Percentiles rank a stretch among this genome's conserved stretches.
Evolutionary conservation across 2,329 filamentous ascomycete genomes (phyloP).

Genomic region (Colletotrichum limetticola): DNA sequence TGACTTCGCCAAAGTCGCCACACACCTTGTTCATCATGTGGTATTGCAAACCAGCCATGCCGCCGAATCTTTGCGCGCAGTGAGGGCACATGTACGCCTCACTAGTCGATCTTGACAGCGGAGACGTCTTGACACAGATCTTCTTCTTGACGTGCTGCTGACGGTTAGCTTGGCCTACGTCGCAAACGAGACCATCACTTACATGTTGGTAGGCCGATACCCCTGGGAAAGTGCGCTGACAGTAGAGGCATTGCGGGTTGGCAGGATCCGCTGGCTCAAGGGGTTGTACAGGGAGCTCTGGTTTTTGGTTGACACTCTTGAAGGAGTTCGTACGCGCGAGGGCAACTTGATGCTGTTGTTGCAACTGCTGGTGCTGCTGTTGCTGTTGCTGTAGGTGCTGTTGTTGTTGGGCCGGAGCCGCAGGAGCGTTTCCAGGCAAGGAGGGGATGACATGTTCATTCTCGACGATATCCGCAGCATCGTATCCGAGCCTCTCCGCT

Average conservation of each 20-base stretch:
- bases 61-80: slow-evolving; percentile 59
- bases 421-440: not conserved
- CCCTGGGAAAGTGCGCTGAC: slow-evolving; percentile 34
- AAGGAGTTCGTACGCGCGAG: not conserved
- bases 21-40: slow-evolving; percentile 59
- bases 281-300: not conserved
- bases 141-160: slow-evolving; percentile 48
- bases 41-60: slow-evolving; percentile 53
- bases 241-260: slow-evolving; percentile 28
- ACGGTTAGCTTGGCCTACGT: not conserved
- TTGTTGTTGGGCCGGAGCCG: slow-evolving; percentile 7
- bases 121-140: slow-evolving; percentile 43
- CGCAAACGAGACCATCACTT: not conserved
- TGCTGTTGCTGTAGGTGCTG: not conserved
- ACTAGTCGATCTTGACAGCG: slow-evolving; percentile 35
- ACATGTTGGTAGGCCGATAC: slow-evolving; percentile 25
- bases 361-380: not conserved
- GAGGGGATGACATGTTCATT: slow-evolving; percentile 54
- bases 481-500: slow-evolving; percentile 68
- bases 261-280: slow-evolving; percentile 21
- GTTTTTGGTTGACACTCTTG: not conserved
- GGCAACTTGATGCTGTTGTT: not conserved
- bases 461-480: slow-evolving; percentile 60
- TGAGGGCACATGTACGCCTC: slow-evolving; percentile 48
- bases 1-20: slow-evolving; percentile 47